Evolutionary conservation across 306 rosid genomes (phyloP).

Genomic region (Sicyos baderoa): DNA sequence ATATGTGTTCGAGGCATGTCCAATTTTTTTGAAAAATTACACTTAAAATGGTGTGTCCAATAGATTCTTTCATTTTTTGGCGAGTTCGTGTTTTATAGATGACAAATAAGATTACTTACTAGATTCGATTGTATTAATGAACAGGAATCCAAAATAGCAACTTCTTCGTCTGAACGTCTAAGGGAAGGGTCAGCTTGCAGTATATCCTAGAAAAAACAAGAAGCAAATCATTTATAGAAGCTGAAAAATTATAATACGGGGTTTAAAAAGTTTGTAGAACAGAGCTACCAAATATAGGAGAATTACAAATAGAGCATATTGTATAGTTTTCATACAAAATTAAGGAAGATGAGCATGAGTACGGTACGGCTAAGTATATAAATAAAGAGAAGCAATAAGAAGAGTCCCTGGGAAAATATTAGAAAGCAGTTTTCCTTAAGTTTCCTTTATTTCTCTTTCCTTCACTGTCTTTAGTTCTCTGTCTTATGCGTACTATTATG

Average conservation of each 20-base stretch:
- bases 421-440: too few species aligned
- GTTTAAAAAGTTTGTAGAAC: neutral
- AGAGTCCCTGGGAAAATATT: neutral
- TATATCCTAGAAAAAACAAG: constrained; percentile 42
- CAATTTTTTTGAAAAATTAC: too few species aligned
- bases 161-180: constrained; percentile 57
- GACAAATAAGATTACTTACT: constrained; percentile 46
- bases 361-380: neutral
- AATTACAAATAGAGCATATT: neutral
- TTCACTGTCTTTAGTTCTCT: too few species aligned
- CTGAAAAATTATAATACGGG: constrained; percentile 11
- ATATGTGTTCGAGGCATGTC: too few species aligned
- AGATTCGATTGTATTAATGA: constrained; percentile 70
- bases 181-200: constrained; percentile 62
- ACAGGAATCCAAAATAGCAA: constrained; percentile 58
- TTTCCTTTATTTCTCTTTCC: too few species aligned
- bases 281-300: neutral
- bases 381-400: neutral
- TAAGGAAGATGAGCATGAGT: neutral
- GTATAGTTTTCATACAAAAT: too few species aligned
- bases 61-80: too few species aligned
- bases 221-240: constrained; percentile 17
- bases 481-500: too few species aligned
- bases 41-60: too few species aligned
- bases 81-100: too few species aligned